Percentiles rank a stretch among this genome's conserved stretches.
Conservation (phyloP, 2,329 filamentous ascomycete genomes). For the Hypoxylon sp. region DNA sequence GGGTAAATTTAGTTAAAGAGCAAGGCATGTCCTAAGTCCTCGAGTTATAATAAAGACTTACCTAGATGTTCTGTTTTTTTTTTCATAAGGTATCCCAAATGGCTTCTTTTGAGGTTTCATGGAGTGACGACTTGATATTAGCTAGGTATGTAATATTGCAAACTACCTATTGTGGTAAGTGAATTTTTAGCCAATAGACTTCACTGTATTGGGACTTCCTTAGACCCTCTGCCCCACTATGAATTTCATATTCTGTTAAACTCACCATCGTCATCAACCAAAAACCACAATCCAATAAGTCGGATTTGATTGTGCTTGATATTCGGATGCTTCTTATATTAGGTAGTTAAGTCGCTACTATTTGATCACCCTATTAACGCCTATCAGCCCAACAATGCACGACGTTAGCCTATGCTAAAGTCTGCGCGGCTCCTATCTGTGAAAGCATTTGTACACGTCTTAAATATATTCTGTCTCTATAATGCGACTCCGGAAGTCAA, state of each 20-base stretch:
- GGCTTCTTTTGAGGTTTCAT: background rate
- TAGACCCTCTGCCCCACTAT: conserved; percentile 15
- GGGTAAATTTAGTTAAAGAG: background rate
- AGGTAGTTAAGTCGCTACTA: background rate
- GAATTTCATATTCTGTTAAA: conserved; percentile 7
- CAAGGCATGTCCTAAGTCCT: background rate
- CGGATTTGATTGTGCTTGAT: background rate
- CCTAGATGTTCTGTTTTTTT: background rate
- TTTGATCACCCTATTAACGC: background rate
- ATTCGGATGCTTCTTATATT: background rate
- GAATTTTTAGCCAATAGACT: conserved; percentile 20
- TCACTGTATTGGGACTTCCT: conserved; percentile 24
- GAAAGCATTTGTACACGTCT: background rate
- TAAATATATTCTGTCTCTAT: background rate
- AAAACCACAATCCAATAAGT: background rate
- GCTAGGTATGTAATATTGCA: background rate
- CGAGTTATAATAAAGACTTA: background rate
- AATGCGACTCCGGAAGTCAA: conserved; percentile 54
- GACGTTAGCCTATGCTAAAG: background rate
- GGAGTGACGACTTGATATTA: background rate
- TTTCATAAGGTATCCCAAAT: background rate
- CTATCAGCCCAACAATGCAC: background rate
- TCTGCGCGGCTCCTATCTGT: background rate
- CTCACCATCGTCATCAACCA: background rate
- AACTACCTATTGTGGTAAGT: background rate